phyloP scores from a whole-genome alignment of 148 eudicot genomes.

The Arbutus unedo region DNA sequence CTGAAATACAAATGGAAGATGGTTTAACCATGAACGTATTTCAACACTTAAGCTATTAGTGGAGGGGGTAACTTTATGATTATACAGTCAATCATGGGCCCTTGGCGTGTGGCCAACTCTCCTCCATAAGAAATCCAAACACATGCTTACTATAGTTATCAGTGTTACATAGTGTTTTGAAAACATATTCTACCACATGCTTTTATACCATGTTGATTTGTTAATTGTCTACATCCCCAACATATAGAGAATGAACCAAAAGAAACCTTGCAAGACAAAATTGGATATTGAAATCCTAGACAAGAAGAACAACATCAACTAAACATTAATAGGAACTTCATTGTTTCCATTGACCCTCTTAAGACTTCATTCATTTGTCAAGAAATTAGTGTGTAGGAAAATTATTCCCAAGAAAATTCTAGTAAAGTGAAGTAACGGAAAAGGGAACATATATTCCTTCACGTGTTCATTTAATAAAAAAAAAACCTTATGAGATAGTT shows the following conservation, averaged over 20 bases:
- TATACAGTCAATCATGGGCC: not conserved
- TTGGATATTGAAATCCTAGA: not conserved
- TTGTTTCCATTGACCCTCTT: not conserved
- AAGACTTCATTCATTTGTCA: too few species aligned
- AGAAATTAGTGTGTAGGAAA: too few species aligned
- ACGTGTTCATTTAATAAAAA: too few species aligned
- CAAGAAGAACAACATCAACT: not conserved
- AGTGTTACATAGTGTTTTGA: not conserved
- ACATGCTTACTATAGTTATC: not conserved
- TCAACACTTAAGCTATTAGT: not conserved
- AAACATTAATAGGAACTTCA: not conserved
- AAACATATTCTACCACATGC: not conserved
- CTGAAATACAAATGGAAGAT: not conserved
- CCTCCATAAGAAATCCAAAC: not conserved
- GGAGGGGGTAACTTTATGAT: not conserved
- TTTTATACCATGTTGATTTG: not conserved
- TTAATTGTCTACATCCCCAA: not conserved
- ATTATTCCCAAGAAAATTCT: too few species aligned
- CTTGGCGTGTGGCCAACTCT: not conserved
- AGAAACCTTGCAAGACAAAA: not conserved
- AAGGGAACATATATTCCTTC: too few species aligned
- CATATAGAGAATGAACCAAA: not conserved
- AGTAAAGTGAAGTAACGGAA: too few species aligned
- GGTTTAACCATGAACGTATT: not conserved
- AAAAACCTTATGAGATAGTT: too few species aligned